phyloP scores from a whole-genome alignment of 208 protist species.

The Polymyxa betae region DNA sequence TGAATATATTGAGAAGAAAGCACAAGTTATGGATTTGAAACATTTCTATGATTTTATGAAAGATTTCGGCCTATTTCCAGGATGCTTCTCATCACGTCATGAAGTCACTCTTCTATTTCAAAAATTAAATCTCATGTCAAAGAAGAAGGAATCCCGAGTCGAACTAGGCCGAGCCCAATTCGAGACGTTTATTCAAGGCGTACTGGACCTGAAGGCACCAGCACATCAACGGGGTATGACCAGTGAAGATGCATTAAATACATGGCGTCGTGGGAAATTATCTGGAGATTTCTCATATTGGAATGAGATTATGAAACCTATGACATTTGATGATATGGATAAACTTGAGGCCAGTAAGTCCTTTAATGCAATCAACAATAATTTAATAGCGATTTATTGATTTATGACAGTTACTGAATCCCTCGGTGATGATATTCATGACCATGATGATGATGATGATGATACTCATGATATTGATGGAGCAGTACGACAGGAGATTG shows the following conservation, averaged over 20 bases:
- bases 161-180: constrained; percentile 7
- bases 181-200: constrained; percentile 33
- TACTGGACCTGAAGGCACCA: constrained; percentile 2
- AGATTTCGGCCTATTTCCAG: constrained; percentile 41
- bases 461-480: no score
- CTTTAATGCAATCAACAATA: not conserved
- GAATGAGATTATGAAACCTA: not conserved
- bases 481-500: no score
- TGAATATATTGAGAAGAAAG: constrained; percentile 50
- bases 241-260: constrained; percentile 48
- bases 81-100: not conserved
- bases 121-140: constrained; percentile 16
- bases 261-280: not conserved
- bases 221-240: constrained; percentile 30
- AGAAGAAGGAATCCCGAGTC: not conserved
- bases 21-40: constrained; percentile 37
- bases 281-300: constrained; percentile 29
- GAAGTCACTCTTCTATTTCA: constrained; percentile 31
- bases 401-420: no score
- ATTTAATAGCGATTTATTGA: not conserved
- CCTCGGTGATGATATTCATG: no score
- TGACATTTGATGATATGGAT: not conserved
- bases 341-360: not conserved
- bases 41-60: constrained; percentile 44
- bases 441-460: no score